phyloP scores from a whole-genome alignment of 768 basidiomycete species.

The Termitomyces sp. region DNA sequence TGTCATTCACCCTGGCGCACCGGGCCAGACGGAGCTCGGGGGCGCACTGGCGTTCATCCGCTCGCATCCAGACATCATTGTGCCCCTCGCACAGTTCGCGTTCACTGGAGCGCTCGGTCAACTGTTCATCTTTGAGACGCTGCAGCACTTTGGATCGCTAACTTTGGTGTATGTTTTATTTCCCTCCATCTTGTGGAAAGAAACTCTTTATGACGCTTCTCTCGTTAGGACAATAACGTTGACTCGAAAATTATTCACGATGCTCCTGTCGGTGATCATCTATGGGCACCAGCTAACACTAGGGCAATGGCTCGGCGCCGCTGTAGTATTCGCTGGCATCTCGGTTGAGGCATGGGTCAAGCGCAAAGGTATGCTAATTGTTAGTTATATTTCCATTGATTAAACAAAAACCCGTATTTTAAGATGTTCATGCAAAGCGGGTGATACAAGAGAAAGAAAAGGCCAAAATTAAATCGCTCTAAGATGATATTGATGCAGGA shows the following conservation, averaged over 20 bases:
- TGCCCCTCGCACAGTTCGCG: conserved; percentile 78
- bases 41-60: conserved; percentile 69
- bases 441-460: conserved; percentile 81
- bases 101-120: conserved; percentile 92
- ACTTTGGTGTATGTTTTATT: conserved; percentile 62
- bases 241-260: conserved; percentile 95
- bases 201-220: conserved; percentile 3
- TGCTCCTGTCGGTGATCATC: conserved; percentile 90
- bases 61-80: conserved; percentile 67
- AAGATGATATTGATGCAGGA: conserved; percentile 17
- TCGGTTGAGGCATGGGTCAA: conserved; percentile 91
- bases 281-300: conserved; percentile 80
- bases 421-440: conserved; percentile 76
- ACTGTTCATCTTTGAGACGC: conserved; percentile 95
- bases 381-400: conserved; percentile 4
- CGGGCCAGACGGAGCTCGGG: conserved; percentile 55
- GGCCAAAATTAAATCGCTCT: conserved; percentile 75
- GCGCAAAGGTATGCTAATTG: conserved; percentile 56
- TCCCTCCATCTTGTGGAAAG: not conserved
- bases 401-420: conserved; percentile 5
- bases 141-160: conserved; percentile 86
- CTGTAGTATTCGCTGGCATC: conserved; percentile 91
- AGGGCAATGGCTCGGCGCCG: conserved; percentile 94
- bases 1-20: conserved; percentile 65
- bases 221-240: conserved; percentile 79